Percentiles rank a stretch among this genome's conserved stretches.
phyloP scores from a whole-genome alignment of 345 rosid species.

The Salix arbutifolia region DNA sequence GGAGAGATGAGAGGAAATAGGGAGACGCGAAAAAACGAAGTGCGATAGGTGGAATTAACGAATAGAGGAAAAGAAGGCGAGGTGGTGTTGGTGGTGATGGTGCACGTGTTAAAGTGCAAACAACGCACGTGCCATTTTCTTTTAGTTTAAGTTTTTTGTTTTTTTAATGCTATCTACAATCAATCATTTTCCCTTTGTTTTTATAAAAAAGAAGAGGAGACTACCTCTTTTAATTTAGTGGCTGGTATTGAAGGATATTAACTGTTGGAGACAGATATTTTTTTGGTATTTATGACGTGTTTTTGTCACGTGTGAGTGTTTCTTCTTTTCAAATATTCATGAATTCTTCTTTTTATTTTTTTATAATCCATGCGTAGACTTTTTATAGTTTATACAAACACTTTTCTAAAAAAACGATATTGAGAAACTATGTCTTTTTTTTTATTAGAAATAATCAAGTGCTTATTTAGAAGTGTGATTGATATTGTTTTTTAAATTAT shows the following conservation, averaged over 20 bases:
- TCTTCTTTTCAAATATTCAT: too few species aligned
- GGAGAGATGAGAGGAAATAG: neutral
- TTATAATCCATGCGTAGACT: too few species aligned
- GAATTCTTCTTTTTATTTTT: too few species aligned
- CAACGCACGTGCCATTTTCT: neutral
- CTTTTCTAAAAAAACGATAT: too few species aligned
- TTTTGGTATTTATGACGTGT: neutral
- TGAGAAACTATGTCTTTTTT: too few species aligned
- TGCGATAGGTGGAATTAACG: constrained; percentile 4
- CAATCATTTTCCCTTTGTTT: neutral
- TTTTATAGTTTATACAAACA: too few species aligned
- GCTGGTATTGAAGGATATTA: neutral
- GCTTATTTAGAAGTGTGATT: too few species aligned
- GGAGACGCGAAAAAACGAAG: neutral
- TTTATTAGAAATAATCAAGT: too few species aligned
- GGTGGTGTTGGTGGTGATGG: neutral
- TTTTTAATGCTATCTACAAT: neutral
- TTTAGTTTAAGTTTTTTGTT: neutral
- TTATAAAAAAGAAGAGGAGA: neutral
- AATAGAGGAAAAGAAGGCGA: neutral
- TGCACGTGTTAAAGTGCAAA: constrained; percentile 8
- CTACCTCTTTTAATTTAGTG: neutral
- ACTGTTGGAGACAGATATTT: neutral
- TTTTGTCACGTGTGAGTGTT: neutral
- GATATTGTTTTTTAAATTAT: too few species aligned